Conservation (phyloP, 2,329 filamentous ascomycete species). For the Botryosphaeria dothidea region DNA sequence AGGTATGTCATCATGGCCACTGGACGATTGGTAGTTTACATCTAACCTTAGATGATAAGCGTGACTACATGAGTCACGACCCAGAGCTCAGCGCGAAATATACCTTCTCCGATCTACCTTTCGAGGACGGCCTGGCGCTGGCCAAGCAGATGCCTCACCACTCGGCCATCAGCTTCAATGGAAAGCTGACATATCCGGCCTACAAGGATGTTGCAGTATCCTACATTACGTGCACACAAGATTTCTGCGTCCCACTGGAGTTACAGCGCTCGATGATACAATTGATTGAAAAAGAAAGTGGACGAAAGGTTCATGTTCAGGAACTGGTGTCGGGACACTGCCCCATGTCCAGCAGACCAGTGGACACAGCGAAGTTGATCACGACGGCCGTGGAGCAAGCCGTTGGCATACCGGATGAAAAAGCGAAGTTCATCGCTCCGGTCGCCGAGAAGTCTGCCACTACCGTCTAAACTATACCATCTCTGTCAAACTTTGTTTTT, state of each 20-base stretch:
- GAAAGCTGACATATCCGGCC: slow-evolving; percentile 39
- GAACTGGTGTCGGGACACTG: slow-evolving; percentile 38
- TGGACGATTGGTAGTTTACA: too few species aligned
- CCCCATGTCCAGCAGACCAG: slow-evolving; percentile 30
- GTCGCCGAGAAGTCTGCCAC: too few species aligned
- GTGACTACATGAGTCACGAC: slow-evolving; percentile 18
- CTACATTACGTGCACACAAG: slow-evolving; percentile 42
- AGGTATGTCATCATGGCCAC: background rate
- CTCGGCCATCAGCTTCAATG: slow-evolving; percentile 36
- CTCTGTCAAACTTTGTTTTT: too few species aligned
- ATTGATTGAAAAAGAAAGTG: slow-evolving; percentile 37
- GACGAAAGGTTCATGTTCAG: slow-evolving; percentile 42
- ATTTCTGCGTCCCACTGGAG: slow-evolving; percentile 32
- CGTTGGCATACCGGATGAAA: too few species aligned
- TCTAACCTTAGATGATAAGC: background rate
- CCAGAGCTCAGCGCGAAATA: slow-evolving; percentile 14
- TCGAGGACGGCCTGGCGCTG: slow-evolving; percentile 22
- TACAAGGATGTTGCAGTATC: slow-evolving; percentile 45
- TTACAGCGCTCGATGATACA: slow-evolving; percentile 37
- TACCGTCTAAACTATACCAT: too few species aligned
- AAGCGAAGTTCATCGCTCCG: too few species aligned
- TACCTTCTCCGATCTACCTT: slow-evolving; percentile 26
- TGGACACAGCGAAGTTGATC: slow-evolving; percentile 32
- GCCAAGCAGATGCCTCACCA: slow-evolving; percentile 31
- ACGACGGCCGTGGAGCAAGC: background rate